Evolutionary conservation across 768 basidiomycete genomes (phyloP), one percentile per base, ranked within the genome.

Genomic region (Imleria badia): DNA sequence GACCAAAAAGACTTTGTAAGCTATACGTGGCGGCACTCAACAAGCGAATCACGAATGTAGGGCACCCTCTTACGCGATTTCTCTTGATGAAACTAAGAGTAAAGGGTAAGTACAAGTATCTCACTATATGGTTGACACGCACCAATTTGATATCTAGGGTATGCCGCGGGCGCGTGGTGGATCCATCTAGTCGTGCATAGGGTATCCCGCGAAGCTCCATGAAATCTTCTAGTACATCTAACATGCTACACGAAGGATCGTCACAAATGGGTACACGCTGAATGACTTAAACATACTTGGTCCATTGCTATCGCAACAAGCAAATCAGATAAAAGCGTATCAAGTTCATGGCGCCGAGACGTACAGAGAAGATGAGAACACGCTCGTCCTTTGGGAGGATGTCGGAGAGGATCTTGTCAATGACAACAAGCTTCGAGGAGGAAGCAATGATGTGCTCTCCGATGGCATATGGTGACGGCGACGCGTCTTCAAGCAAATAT

Each of bases 1-100:
- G 86, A 86, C 76, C 49, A 89, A 70, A 70, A 82, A 89, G 14
- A 88, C 83, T 59, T 87, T 74, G 62, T 85, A 83, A 0, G 85
- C 85, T 78, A 51, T 7, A 46, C 8, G 33, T 10, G 12, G 26
- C 44, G 40, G 50, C 6, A 26, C 29, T 66, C 44, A 61, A 40
- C 35, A n/a, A 26, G 26, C 19, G 15, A 42, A 50, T 33, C 33
- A 45, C 9, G 19, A 22, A 26, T 20, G 11, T 8, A 47, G 10
- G 5, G 23, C n/a, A n/a, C 23, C 22, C 8, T 59, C 81, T 62
- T 67, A 83, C 81, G 78, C 5, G 82, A 83, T 8, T 75, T 68
- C 38, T 82, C 80, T 62, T 80, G 77, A 64, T 86, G 84, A 60
- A 86, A 86, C 78, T 83, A 19, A 15, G 20, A 39, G 17, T 1